phyloP scores from a whole-genome alignment of 306 rosid genomes.

The Parietaria judaica region DNA sequence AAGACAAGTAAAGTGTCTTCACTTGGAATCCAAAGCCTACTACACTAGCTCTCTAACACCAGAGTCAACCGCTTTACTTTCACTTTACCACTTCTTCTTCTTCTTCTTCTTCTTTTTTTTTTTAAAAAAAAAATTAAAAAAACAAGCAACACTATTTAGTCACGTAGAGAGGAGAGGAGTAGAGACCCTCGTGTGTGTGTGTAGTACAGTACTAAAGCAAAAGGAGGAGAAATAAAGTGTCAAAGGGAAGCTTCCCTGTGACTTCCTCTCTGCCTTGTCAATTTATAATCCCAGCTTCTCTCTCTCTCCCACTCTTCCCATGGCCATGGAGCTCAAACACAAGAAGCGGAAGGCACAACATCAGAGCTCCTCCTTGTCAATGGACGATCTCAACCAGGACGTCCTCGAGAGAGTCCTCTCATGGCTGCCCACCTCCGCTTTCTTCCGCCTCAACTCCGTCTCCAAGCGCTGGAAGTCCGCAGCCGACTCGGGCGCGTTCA shows the following conservation, averaged over 20 bases:
- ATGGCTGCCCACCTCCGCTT: conserved; percentile 76
- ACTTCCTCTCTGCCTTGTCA: conserved; percentile 24
- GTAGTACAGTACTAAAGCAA: neutral
- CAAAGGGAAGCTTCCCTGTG: conserved; percentile 72
- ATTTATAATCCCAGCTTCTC: conserved; percentile 1
- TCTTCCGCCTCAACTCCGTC: conserved; percentile 73
- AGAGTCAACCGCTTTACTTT: conserved; percentile 51
- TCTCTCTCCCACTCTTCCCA: conserved; percentile 16
- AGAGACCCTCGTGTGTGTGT: conserved; percentile 30
- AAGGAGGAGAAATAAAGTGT: conserved; percentile 22
- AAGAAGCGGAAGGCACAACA: conserved; percentile 57
- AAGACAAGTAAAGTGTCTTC: conserved; percentile 41
- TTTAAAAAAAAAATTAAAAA: too few species aligned
- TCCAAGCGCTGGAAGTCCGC: conserved; percentile 92
- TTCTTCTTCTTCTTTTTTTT: too few species aligned
- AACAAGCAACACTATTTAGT: neutral
- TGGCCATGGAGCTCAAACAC: conserved; percentile 39
- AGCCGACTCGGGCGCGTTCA: conserved; percentile 64
- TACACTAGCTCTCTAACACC: neutral
- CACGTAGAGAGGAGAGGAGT: neutral
- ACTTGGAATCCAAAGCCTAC: conserved; percentile 61
- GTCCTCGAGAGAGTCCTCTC: conserved; percentile 79
- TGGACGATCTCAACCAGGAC: conserved; percentile 84
- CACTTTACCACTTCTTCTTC: neutral
- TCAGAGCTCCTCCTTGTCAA: conserved; percentile 26